A percentile compares a stretch with the other conserved stretches of the same genome.
Evolutionary conservation across 441 rosid species (phyloP).

Genomic region (Erodium chrysanthum): DNA sequence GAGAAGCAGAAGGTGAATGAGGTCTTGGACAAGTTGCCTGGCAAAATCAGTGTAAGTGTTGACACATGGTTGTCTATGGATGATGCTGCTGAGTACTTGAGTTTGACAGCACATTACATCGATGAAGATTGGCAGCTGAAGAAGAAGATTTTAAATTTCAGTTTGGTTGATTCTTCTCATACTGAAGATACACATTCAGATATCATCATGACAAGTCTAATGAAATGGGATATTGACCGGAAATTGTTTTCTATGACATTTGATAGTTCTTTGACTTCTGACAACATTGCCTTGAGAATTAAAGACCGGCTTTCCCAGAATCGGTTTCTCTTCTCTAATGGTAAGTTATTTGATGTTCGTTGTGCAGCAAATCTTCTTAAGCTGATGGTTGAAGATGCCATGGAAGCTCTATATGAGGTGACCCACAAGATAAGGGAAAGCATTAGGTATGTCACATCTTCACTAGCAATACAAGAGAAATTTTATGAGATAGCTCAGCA

Average conservation of each 20-base stretch:
- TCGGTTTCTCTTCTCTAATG: constrained; percentile 46
- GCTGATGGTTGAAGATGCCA: constrained; percentile 43
- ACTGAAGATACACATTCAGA: constrained; percentile 48
- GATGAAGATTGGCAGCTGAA: constrained; percentile 52
- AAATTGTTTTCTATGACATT: constrained; percentile 52
- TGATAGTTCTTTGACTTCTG: constrained; percentile 33
- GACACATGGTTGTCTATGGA: constrained; percentile 42
- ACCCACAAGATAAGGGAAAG: constrained; percentile 41
- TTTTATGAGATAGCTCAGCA: constrained; percentile 31
- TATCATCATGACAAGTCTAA: constrained; percentile 40
- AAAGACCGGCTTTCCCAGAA: constrained; percentile 55
- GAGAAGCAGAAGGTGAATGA: constrained; percentile 54
- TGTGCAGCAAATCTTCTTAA: constrained; percentile 43
- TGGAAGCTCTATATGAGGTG: constrained; percentile 35
- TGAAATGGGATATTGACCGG: constrained; percentile 74
- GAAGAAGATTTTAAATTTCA: constrained; percentile 44
- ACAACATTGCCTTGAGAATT: constrained; percentile 34
- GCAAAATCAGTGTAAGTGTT: constrained; percentile 49
- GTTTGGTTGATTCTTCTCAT: constrained; percentile 40
- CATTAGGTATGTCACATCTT: constrained; percentile 25
- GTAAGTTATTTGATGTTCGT: constrained; percentile 48
- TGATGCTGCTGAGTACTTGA: constrained; percentile 33
- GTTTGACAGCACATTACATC: constrained; percentile 45
- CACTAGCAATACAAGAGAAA: constrained; percentile 25
- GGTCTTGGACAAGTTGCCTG: constrained; percentile 51